These are phyloP conservation scores for Marchantia polymorpha DNA, from an alignment of 225 moss, liverwort and hornwort species.

Conservation along the genomic window DNA sequence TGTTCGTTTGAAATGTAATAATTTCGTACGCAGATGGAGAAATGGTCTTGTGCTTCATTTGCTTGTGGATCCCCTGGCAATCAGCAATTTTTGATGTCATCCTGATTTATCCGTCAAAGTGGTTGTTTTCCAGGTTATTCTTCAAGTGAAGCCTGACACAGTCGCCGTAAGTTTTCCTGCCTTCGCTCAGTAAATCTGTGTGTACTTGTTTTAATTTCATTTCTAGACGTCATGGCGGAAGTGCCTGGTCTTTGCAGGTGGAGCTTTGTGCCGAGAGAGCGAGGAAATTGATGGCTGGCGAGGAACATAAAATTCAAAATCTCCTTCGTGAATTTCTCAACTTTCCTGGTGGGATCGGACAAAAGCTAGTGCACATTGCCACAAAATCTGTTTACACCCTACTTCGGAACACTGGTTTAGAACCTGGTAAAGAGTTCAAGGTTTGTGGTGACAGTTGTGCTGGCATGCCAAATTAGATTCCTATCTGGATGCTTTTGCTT, in stretches of 20 bases:
- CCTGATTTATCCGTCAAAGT: neutral
- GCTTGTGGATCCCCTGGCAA: neutral
- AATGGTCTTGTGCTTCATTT: neutral
- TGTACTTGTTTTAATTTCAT: neutral
- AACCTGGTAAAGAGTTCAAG: slow-evolving; percentile 98
- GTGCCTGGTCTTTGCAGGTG: slow-evolving; percentile 31
- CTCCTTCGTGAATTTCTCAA: slow-evolving; percentile 51
- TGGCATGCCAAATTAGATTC: neutral
- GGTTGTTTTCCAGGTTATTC: slow-evolving; percentile 70
- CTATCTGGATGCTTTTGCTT: neutral
- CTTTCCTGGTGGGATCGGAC: slow-evolving; percentile 74
- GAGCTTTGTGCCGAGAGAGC: slow-evolving; percentile 47
- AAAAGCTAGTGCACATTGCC: slow-evolving; percentile 73
- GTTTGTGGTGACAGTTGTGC: slow-evolving; percentile 39
- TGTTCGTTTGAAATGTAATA: too few relatives aligned
- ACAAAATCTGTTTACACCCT: slow-evolving; percentile 83
- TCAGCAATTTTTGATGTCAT: neutral
- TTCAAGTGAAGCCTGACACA: slow-evolving; percentile 66
- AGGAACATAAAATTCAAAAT: slow-evolving; percentile 28
- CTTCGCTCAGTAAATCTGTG: neutral
- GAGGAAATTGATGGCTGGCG: slow-evolving; percentile 44
- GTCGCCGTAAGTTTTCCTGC: slow-evolving; percentile 62
- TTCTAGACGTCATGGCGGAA: neutral
- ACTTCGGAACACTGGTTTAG: slow-evolving; percentile 87
- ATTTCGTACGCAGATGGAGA: too few relatives aligned